These are phyloP conservation scores for Rhizopus delemar DNA, from an alignment of 371 early-diverging fungal species.

Conservation along the genomic window DNA sequence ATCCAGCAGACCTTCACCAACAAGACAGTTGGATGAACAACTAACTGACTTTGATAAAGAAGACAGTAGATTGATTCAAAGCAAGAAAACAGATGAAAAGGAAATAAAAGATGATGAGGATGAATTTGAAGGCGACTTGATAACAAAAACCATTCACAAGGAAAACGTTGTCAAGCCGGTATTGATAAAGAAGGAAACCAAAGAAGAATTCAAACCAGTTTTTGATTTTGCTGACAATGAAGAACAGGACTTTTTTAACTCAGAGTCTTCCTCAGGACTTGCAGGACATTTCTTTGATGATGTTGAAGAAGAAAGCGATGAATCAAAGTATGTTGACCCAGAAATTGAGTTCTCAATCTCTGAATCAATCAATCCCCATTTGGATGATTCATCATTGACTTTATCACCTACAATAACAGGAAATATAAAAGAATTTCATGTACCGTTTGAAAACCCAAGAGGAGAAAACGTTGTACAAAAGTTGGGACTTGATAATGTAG, in stretches of 20 bases:
- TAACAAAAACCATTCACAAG: background rate
- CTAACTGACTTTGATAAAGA: background rate
- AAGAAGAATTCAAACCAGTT: background rate
- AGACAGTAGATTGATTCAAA: background rate
- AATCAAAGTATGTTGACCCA: background rate
- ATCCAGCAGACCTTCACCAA: too few relatives aligned
- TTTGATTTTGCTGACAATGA: background rate
- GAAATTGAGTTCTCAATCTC: background rate
- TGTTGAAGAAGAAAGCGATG: background rate
- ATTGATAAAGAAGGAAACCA: background rate
- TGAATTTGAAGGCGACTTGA: background rate
- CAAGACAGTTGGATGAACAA: too few relatives aligned
- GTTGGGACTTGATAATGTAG: background rate
- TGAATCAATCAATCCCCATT: background rate
- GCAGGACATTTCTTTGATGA: background rate
- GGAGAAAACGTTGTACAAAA: constrained; percentile 2
- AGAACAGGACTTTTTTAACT: background rate
- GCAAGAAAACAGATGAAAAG: background rate
- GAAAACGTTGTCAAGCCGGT: background rate
- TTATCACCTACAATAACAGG: background rate
- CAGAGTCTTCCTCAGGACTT: background rate
- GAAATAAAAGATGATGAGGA: background rate
- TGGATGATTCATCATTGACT: background rate
- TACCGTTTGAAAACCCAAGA: constrained; percentile 1
- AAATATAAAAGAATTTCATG: background rate